Base-by-base conservation (phyloP, 805 yeast genomes). In the Grigorovia transvaalensis region DNA sequence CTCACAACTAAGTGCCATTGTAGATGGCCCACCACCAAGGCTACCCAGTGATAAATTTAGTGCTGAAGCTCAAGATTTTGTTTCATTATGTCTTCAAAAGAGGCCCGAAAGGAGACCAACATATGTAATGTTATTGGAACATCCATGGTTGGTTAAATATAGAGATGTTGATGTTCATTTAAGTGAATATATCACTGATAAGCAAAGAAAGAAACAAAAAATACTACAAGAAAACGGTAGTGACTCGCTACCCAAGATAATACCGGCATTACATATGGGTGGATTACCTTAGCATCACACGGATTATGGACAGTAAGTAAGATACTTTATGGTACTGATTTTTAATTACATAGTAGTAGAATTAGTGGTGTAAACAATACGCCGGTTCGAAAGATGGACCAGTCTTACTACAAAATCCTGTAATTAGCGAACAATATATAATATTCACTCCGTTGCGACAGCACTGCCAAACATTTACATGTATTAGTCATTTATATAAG, bases 1-100 rank as follows among this genome's bases (percentile, higher is more conserved):
- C 62, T 84, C 93, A 7, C 99, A 93, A 69, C 75, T 93, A 57
- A 84, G 88, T 69, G 98, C 97, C 2, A 93, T 93, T 61, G 97
- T 93, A n/a, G 95, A 88, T 64, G 96, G 96, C 11, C 89, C 85
- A 29, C 88, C 96, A 4, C 96, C 96, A n/a, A 71, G 73, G 46
- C 71, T 89, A 50, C 90, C 90, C 17, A 69, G 74, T 2, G 77
- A 68, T 49, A 71, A 69, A 59, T 93, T 79, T 64, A 79, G 90
- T 1, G 66, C 73, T n/a, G 84, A 83, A 49, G 98, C 97, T 0
- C 84, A 81, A 59, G 80, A 82, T 56, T 93, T 93, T 67, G 95
- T 91, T 11, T 74, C 74, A 12, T 76, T 79, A 53, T 86, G 93
- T 68, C 72, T 93, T 52, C 82, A 82, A 60, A 93, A 91, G 69